These are phyloP conservation scores for Suaeda aralocaspica DNA, from an alignment of 148 eudicot species.

Conservation along the genomic window DNA sequence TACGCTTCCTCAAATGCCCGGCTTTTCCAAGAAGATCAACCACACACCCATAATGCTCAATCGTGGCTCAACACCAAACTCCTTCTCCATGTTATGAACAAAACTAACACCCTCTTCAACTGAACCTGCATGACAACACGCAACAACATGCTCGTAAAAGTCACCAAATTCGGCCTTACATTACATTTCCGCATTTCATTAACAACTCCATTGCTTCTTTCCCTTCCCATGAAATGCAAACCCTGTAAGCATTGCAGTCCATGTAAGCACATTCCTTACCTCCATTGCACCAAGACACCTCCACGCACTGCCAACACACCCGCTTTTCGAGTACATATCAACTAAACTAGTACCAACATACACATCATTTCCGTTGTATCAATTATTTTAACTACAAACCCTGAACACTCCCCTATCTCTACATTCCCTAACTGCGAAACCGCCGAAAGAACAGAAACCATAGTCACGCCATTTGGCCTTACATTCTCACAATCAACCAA, in stretches of 20 bases:
- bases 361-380: conserved; percentile 34
- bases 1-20: conserved; percentile 54
- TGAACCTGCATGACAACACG: conserved; percentile 58
- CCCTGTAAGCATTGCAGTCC: conserved; percentile 60
- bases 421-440: conserved; percentile 43
- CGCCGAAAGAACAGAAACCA: conserved; percentile 53
- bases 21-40: conserved; percentile 60
- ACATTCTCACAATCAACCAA: conserved; percentile 26
- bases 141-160: conserved; percentile 62
- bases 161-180: conserved; percentile 47
- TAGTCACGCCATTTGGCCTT: conserved; percentile 38
- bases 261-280: conserved; percentile 47
- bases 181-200: conserved; percentile 34
- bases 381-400: conserved; percentile 40
- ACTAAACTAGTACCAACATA: conserved; percentile 54
- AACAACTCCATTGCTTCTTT: conserved; percentile 42
- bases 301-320: conserved; percentile 39
- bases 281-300: conserved; percentile 34
- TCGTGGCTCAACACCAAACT: conserved; percentile 34
- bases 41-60: conserved; percentile 53
- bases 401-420: conserved; percentile 50
- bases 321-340: conserved; percentile 67
- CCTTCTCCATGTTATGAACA: conserved; percentile 41
- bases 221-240: conserved; percentile 61
- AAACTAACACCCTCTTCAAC: conserved; percentile 48